Percentiles rank a stretch among this genome's conserved stretches.
phyloP scores from a whole-genome alignment of 805 yeast genomes.

The Teunomyces cretensis region DNA sequence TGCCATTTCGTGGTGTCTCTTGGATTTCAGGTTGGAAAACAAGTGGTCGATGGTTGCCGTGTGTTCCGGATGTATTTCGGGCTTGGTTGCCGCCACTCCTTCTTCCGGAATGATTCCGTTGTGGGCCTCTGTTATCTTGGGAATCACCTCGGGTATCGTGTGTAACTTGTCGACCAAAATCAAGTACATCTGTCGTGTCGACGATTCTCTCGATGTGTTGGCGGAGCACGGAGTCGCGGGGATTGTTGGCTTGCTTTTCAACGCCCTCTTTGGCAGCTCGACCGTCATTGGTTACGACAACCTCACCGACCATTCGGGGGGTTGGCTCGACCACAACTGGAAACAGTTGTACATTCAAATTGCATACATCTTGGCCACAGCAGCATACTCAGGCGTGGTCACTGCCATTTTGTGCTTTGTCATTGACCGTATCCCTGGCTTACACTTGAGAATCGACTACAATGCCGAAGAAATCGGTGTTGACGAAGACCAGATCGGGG shows the following conservation, averaged over 20 bases:
- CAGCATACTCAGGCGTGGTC: conserved; percentile 73
- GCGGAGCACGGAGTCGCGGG: conserved; percentile 99
- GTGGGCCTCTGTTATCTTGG: conserved; percentile 87
- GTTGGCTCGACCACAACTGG: conserved; percentile 90
- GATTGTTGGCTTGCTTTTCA: conserved; percentile 82
- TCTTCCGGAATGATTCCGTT: conserved; percentile 87
- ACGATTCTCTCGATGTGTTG: conserved; percentile 89
- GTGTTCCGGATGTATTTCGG: conserved; percentile 94
- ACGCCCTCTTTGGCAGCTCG: conserved; percentile 82
- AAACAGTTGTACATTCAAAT: conserved; percentile 89
- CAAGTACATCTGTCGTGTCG: conserved; percentile 77
- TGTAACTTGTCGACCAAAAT: conserved; percentile 91
- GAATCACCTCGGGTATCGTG: conserved; percentile 73
- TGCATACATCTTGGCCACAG: conserved; percentile 73
- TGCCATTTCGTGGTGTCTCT: conserved; percentile 86
- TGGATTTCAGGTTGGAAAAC: conserved; percentile 83
- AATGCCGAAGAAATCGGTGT: conserved; percentile 86
- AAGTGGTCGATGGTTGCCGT: conserved; percentile 95
- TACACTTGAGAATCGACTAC: conserved; percentile 75
- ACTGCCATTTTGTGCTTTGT: conserved; percentile 75
- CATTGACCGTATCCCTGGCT: conserved; percentile 77
- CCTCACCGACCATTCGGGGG: conserved; percentile 79
- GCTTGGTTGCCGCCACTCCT: conserved; percentile 96
- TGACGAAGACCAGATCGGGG: conserved; percentile 97
- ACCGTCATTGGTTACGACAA: conserved; percentile 93